Percentiles rank a stretch among this genome's conserved stretches.
phyloP scores from a whole-genome alignment of 2,329 filamentous ascomycete species.

The Davidsoniella eucalypti region DNA sequence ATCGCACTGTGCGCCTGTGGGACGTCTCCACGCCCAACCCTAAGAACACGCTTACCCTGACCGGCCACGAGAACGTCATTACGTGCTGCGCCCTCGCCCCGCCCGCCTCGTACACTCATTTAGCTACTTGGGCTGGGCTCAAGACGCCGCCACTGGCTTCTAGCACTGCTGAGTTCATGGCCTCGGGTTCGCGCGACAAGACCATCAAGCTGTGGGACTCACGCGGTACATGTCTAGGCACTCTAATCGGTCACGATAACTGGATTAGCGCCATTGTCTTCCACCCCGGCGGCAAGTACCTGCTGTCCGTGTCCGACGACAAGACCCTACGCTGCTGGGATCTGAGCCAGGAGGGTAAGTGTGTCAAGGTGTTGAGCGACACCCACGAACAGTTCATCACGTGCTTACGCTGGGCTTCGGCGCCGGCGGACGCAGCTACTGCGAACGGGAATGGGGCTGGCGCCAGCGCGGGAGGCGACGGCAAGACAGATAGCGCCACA shows the following conservation, averaged over 20 bases:
- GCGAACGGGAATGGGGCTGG: constrained; percentile 20
- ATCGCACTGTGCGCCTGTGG: constrained; percentile 71
- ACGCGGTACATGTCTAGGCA: constrained; percentile 70
- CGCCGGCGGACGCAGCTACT: constrained; percentile 26
- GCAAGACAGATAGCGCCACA: constrained; percentile 15
- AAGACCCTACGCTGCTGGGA: constrained; percentile 93
- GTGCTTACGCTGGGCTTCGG: constrained; percentile 76
- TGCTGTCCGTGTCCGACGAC: constrained; percentile 75
- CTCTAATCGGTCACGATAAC: constrained; percentile 76
- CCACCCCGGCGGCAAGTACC: constrained; percentile 81
- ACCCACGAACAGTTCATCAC: constrained; percentile 74
- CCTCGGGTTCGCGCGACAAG: constrained; percentile 80
- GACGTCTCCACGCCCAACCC: constrained; percentile 50
- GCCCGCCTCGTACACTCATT: constrained; percentile 56
- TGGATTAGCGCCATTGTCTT: constrained; percentile 81
- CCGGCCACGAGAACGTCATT: constrained; percentile 74
- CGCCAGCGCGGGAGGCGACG: constrained; percentile 27
- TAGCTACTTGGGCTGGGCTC: constrained; percentile 61
- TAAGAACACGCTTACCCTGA: constrained; percentile 62
- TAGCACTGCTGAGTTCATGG: constrained; percentile 72
- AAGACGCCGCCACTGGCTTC: constrained; percentile 63
- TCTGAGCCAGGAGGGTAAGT: constrained; percentile 73
- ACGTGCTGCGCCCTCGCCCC: constrained; percentile 82
- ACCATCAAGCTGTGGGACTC: constrained; percentile 80
- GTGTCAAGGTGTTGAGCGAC: constrained; percentile 64